Percentiles rank a stretch among this genome's conserved stretches.
phyloP scores from a whole-genome alignment of 1,284 basidiomycete genomes.

The Boletus semigastroideus region DNA sequence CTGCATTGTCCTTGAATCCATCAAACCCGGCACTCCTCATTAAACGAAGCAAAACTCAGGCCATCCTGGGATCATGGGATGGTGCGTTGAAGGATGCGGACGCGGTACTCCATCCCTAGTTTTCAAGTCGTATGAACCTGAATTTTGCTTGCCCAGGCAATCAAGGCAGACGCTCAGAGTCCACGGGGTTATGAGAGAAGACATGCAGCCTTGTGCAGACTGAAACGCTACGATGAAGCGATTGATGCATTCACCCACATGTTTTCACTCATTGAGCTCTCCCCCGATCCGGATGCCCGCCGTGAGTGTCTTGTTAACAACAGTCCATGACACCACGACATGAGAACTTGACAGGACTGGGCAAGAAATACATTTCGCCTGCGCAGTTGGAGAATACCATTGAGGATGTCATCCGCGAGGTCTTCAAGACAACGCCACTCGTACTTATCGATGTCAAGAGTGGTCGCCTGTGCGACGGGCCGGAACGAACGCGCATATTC shows the following conservation, averaged over 20 bases:
- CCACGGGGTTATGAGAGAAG: neutral
- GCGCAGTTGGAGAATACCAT: neutral
- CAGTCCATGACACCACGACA: neutral
- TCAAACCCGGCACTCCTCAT: neutral
- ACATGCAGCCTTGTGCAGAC: neutral
- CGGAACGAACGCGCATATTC: neutral
- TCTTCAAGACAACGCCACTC: neutral
- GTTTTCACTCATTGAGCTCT: neutral
- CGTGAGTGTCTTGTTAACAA: neutral
- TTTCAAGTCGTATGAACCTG: neutral
- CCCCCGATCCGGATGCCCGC: neutral
- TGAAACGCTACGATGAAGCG: neutral
- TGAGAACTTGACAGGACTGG: neutral
- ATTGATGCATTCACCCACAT: neutral
- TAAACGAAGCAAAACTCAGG: neutral
- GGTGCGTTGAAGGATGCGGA: constrained; percentile 1
- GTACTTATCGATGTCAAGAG: neutral
- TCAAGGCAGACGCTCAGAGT: neutral
- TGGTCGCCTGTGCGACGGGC: neutral
- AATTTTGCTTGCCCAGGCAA: neutral
- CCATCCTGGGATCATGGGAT: neutral
- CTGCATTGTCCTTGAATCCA: neutral
- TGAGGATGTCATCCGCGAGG: neutral
- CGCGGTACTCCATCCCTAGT: neutral
- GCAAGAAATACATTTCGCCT: neutral